Evolutionary conservation across 148 eudicot species (phyloP), one percentile per base, ranked within the genome.

Genomic region (Diospyros kaki): DNA sequence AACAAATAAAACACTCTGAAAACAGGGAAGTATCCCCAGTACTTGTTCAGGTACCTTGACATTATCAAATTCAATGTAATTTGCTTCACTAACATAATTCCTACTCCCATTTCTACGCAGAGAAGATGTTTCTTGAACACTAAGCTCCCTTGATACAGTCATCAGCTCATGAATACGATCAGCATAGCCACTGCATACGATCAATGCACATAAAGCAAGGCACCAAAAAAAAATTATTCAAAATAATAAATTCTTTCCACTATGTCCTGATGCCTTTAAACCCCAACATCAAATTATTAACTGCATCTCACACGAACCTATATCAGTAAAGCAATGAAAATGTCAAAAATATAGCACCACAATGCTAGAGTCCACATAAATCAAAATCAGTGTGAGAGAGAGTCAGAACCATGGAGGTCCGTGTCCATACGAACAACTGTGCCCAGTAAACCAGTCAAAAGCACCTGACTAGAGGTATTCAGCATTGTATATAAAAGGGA

Each of bases 141-240:
- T 84, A 78, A 96, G 82, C 77, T 95, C 98, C 73, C 91, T 84
- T 64, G 98, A 90, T 75, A 92, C 81, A 45, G 81, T 80, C 89
- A 95, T 82, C 78, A 95, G 85, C 79, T 96, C 99, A 77, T 96
- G 99, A 58, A 96, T 96, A 52, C 99, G 94, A 79, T 91, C 99
- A 7, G 99, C 99, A 81, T 93, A 96, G 65, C 99, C 99, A 85
- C 99, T 96, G 91, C 86, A 85, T 75, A 60, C 56, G 18, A 41
- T 60, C 42, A 61, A 48, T 42, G 54, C 39, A 41, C 28, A 60
- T 0, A 60, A 60, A 48, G 45, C 61, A 9, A 61, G 56, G 56
- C 18, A 60, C 18, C 46, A 43, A 42, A 59, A 58, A 40, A 58
- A 28, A 28, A 1, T 12, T 9, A 46, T 11, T 48, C 7, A 73